Base-by-base conservation (phyloP, 164 flowering plant species). In the Buxus sempervirens region DNA sequence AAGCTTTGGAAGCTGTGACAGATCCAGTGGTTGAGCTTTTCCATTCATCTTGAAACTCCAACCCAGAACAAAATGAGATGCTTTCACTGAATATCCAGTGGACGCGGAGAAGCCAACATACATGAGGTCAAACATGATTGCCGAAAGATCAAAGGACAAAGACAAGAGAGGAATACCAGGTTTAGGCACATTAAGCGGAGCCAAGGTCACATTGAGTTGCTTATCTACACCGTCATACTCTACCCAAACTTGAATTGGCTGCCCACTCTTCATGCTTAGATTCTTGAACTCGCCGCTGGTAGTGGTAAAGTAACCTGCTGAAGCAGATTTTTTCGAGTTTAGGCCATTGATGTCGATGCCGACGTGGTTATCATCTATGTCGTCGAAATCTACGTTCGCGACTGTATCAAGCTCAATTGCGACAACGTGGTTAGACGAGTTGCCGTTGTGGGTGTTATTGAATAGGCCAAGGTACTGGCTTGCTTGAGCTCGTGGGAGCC, bases 1-100 rank as follows among this genome's bases (percentile, higher is more conserved):
- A 20, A 78, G 73, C 16, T 70, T 57, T 0, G 84, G 84, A 53
- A 81, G 81, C 16, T 60, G 62, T 15, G 81, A 74, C 53, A 78
- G 27, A n/a, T 32, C 71, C 19, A 81, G 73, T 8, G 56, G 64
- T 55, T 65, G 60, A 59, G 74, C 69, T 42, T 0, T 23, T 9
- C 73, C 73, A 26, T 70, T 63, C 26, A 64, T 70, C 63, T 48
- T 28, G 36, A 70, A 70, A 55, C 74, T 71, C 74, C 74, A 71
- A 23, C 69, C 74, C 59, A 71, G 36, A 1, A 71, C 51, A 53
- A 58, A 64, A 22, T 65, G 58, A 22, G 3, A 3, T 3, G 25
- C 4, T 12, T 8, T 23, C 1, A 21, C n/a, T n/a, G 58, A 22
- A 55, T 54, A 22, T 41, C 54, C 72, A 23, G 72, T 70, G 16